A percentile compares a stretch with the other conserved stretches of the same genome.
Evolutionary conservation across 495 filamentous ascomycete genomes (phyloP).

Genomic region (Cairneyella variabilis): DNA sequence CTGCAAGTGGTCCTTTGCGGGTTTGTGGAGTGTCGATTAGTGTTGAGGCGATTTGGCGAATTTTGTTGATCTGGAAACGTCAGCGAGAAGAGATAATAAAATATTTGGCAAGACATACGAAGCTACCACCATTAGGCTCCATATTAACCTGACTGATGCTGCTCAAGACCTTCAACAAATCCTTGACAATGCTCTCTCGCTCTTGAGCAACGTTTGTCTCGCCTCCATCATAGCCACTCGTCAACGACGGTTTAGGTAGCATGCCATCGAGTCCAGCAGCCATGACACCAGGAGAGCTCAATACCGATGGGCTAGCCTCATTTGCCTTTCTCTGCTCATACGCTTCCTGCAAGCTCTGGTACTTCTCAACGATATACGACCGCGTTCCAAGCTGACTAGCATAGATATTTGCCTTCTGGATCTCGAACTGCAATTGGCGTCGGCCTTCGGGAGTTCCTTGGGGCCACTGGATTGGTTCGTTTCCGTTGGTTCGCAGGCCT

Average conservation of each 20-base stretch:
- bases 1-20: constrained; percentile 49
- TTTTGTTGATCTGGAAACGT: constrained; percentile 49
- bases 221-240: constrained; percentile 38
- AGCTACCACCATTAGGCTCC: constrained; percentile 74
- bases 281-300: constrained; percentile 15
- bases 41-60: constrained; percentile 73
- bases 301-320: neutral
- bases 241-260: neutral
- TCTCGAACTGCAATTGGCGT: constrained; percentile 61
- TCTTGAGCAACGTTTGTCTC: constrained; percentile 60
- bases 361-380: constrained; percentile 79
- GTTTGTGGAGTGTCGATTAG: constrained; percentile 59
- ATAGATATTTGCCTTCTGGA: constrained; percentile 85
- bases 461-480: neutral
- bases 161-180: constrained; percentile 63
- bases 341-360: constrained; percentile 36
- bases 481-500: constrained; percentile 5
- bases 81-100: neutral
- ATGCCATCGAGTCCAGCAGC: constrained; percentile 25
- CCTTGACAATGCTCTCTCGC: constrained; percentile 69
- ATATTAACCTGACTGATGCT: constrained; percentile 75
- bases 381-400: constrained; percentile 69
- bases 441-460: constrained; percentile 1
- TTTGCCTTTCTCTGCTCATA: constrained; percentile 83
- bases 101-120: constrained; percentile 29